These are phyloP conservation scores for Salix caprea DNA, from an alignment of 345 rosid genomes.

Conservation along the genomic window DNA sequence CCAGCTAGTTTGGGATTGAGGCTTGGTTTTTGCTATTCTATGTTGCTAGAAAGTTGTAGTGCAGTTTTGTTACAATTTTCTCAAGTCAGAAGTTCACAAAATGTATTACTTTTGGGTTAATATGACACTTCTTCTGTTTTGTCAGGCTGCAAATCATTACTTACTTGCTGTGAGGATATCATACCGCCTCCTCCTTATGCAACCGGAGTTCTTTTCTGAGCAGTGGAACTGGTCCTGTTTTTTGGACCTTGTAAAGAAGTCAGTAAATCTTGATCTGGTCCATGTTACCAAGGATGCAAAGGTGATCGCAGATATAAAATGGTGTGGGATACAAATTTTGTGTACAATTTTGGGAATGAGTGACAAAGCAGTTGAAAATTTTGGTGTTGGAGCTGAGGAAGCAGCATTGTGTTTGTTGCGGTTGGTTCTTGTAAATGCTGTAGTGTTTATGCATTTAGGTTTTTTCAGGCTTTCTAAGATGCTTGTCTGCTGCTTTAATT, in stretches of 20 bases:
- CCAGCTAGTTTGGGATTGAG: too few relatives aligned
- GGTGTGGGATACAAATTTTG: slow-evolving; percentile 64
- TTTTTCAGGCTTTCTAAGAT: slow-evolving; percentile 7
- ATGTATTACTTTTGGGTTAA: background rate
- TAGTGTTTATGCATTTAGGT: slow-evolving; percentile 1
- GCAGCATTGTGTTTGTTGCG: slow-evolving; percentile 65
- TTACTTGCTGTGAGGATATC: slow-evolving; percentile 52
- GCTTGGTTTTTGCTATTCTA: too few relatives aligned
- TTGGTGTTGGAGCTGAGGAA: slow-evolving; percentile 51
- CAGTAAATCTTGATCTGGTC: slow-evolving; percentile 14
- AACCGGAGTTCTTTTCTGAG: slow-evolving; percentile 57
- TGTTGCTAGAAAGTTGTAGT: too few relatives aligned
- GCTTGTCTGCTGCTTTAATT: slow-evolving; percentile 16
- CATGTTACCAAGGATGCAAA: slow-evolving; percentile 17
- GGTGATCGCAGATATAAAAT: slow-evolving; percentile 49
- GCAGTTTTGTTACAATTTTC: background rate
- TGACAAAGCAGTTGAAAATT: slow-evolving; percentile 38
- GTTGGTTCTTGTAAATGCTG: slow-evolving; percentile 35
- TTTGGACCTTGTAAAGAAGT: slow-evolving; percentile 49
- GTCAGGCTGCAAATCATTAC: slow-evolving; percentile 43
- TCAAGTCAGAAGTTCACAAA: background rate
- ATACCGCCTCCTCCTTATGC: slow-evolving; percentile 56
- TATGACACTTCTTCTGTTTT: slow-evolving; percentile 1
- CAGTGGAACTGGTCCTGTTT: slow-evolving; percentile 94
- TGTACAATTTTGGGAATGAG: slow-evolving; percentile 47